These are phyloP conservation scores for Candida argentea DNA, from an alignment of 805 yeast genomes.

Conservation along the genomic window DNA sequence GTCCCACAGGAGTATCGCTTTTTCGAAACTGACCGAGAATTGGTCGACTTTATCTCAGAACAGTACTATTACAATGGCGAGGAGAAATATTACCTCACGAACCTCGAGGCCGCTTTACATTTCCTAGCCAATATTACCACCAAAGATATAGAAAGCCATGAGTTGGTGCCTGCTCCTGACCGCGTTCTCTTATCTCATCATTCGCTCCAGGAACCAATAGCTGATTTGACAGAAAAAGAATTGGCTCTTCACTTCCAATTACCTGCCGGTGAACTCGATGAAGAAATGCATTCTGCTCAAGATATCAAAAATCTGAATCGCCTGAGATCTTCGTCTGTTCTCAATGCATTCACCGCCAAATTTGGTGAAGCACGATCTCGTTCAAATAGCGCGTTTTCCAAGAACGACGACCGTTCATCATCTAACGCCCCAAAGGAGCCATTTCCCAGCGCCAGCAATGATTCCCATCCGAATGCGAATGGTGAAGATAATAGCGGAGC, in stretches of 20 bases:
- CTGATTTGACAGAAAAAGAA: conserved; percentile 22
- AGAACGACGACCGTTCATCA: conserved; percentile 7
- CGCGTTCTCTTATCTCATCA: neutral
- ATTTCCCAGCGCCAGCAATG: conserved; percentile 15
- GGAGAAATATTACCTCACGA: conserved; percentile 27
- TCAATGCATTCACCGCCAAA: conserved; percentile 24
- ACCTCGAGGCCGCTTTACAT: conserved; percentile 30
- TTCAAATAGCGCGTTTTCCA: conserved; percentile 21
- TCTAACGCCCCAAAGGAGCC: conserved; percentile 11
- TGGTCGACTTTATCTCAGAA: conserved; percentile 17
- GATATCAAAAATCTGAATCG: conserved; percentile 8
- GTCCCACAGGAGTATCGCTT: conserved; percentile 10
- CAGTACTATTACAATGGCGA: conserved; percentile 29
- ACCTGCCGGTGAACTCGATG: conserved; percentile 14
- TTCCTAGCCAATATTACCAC: conserved; percentile 28
- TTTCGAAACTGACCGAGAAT: conserved; percentile 20
- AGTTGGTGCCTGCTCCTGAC: conserved; percentile 1
- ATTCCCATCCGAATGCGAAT: conserved; percentile 7
- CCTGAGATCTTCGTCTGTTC: conserved; percentile 29
- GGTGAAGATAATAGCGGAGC: conserved; percentile 14
- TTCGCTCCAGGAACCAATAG: conserved; percentile 3
- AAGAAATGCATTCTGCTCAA: conserved; percentile 8
- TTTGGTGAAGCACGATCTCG: conserved; percentile 23
- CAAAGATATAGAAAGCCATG: conserved; percentile 13
- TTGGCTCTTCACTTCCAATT: conserved; percentile 16